Base-by-base conservation (phyloP, 2,329 filamentous ascomycete genomes). In the Fusarium albosuccineum region DNA sequence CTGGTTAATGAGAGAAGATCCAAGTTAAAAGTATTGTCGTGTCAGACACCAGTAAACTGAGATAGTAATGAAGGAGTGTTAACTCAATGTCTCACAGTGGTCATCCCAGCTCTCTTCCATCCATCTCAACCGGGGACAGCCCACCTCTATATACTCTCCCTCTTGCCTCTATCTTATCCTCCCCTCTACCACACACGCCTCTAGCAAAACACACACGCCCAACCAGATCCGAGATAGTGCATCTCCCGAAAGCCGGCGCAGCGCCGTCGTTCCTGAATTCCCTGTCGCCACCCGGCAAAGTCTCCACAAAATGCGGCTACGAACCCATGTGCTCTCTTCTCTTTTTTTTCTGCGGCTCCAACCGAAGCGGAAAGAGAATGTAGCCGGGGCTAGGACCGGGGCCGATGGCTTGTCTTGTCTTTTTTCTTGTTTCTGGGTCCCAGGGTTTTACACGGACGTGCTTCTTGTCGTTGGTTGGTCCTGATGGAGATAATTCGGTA, bases 401-500 rank as follows among this genome's bases (percentile, higher is more conserved):
- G 33, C 34, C 34, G 30, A 22, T 57, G 36, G 34, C 30, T 51
- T 49, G 46, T 40, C 29, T 46, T 53, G n/a, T n/a, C 44, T 45
- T 5, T 5, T 40, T n/a, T 26, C 53, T 46, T 48, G 17, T 41
- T 45, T 33, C 22, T 52, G 29, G 46, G 17, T 39, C 49, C 37
- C 41, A 27, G 34, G 30, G 39, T 55, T 60, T 54, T 52, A 27
- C 52, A 22, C 40, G 46, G 40, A 39, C 17, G 33, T 44, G 37
- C 39, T 13, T 3, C 14, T 50, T 44, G 5, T 36, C 16, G 57
- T 41, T 48, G 22, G 26, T 10, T 41, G 27, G 14, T 40, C 34
- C 27, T 44, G 33, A 54, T 56, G 71, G 71, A 55, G 70, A 73
- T 74, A 73, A 60, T 52, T 74, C 72, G 72, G 72, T 66, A 46